Conservation (phyloP, 805 yeast genomes). For the Barnettozyma wickerhamii region DNA sequence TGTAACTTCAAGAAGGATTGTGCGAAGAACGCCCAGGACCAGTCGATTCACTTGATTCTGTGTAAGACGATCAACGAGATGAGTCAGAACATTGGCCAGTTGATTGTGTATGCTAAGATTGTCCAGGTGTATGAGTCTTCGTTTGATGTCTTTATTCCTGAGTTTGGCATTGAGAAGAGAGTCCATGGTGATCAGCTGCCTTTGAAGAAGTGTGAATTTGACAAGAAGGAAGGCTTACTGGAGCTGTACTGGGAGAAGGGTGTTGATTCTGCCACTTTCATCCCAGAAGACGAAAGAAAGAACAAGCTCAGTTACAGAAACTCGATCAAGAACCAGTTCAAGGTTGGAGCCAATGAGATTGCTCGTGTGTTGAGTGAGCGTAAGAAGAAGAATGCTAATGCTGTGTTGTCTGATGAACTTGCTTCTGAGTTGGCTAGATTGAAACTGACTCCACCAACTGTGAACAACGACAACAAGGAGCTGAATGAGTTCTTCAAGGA, state of each 20-base stretch:
- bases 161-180: slow-evolving; percentile 90
- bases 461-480: slow-evolving; percentile 23
- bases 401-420: slow-evolving; percentile 34
- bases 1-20: slow-evolving; percentile 96
- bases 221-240: slow-evolving; percentile 57
- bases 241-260: slow-evolving; percentile 92
- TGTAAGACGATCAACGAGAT: slow-evolving; percentile 81
- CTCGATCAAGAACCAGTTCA: slow-evolving; percentile 72
- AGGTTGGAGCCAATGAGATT: slow-evolving; percentile 67
- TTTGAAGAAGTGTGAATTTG: slow-evolving; percentile 86
- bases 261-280: slow-evolving; percentile 85
- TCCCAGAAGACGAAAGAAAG: slow-evolving; percentile 86
- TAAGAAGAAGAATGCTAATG: slow-evolving; percentile 15
- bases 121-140: slow-evolving; percentile 94
- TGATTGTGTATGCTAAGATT: slow-evolving; percentile 81
- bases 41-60: slow-evolving; percentile 80
- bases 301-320: slow-evolving; percentile 64
- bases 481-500: slow-evolving; percentile 54
- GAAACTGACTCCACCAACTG: slow-evolving; percentile 41
- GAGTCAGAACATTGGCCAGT: slow-evolving; percentile 69
- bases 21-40: slow-evolving; percentile 90
- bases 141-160: slow-evolving; percentile 89
- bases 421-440: slow-evolving; percentile 44
- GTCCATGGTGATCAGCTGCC: slow-evolving; percentile 98
- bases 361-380: slow-evolving; percentile 46